These are phyloP conservation scores for Coemansia sp. DNA, from an alignment of 192 early-diverging fungal species.

Conservation along the genomic window DNA sequence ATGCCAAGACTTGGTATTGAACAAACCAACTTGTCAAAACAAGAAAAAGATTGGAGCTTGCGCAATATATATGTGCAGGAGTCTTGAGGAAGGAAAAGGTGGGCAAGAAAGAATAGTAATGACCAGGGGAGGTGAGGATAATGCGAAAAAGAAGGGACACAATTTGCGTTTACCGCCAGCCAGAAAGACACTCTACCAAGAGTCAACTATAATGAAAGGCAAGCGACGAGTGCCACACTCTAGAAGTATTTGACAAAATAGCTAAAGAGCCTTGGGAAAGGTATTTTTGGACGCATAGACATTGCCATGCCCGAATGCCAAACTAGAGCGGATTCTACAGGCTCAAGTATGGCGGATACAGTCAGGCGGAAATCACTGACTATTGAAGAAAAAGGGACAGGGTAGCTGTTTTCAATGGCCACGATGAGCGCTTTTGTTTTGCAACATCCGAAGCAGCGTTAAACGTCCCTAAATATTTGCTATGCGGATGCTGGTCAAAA, in stretches of 20 bases:
- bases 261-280: no score
- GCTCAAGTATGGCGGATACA: not conserved
- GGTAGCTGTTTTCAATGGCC: not conserved
- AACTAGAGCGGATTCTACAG: no score
- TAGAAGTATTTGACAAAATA: no score
- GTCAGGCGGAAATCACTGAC: not conserved
- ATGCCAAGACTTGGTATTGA: not conserved
- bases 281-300: no score
- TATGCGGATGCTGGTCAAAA: not conserved
- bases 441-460: not conserved
- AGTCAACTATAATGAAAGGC: no score
- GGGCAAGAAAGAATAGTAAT: not conserved
- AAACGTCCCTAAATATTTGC: not conserved
- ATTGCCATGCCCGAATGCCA: no score
- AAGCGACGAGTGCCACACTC: no score
- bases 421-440: not conserved
- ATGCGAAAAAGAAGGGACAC: not conserved
- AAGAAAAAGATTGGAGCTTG: conserved; percentile 1
- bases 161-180: no score
- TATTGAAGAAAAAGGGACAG: not conserved
- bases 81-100: not conserved
- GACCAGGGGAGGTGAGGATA: not conserved
- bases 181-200: not conserved
- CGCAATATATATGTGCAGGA: not conserved
- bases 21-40: not conserved